These are phyloP conservation scores for Ogataea pini DNA, from an alignment of 805 yeast genomes.

Conservation along the genomic window DNA sequence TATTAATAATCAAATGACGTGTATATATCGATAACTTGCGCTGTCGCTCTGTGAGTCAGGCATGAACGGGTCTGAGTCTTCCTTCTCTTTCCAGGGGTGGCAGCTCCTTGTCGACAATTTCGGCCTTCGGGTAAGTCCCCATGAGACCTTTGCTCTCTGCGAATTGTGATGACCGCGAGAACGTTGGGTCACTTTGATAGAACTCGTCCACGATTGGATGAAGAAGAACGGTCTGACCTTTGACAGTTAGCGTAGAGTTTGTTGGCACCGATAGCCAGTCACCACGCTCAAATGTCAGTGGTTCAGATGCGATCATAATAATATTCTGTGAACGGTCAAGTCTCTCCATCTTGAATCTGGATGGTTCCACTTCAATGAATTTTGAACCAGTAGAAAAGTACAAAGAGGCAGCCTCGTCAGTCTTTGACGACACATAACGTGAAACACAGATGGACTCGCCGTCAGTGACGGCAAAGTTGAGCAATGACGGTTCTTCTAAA, in stretches of 20 bases:
- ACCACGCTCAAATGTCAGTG: constrained; percentile 91
- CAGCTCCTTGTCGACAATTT: constrained; percentile 49
- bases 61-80: constrained; percentile 28
- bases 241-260: constrained; percentile 79
- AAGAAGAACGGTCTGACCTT: constrained; percentile 80
- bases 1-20: constrained; percentile 4
- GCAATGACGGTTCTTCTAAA: constrained; percentile 69
- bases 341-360: constrained; percentile 92
- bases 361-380: constrained; percentile 87
- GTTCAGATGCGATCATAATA: constrained; percentile 93
- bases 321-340: constrained; percentile 90
- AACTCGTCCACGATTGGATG: constrained; percentile 92
- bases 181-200: constrained; percentile 69
- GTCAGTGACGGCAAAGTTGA: constrained; percentile 95
- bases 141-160: constrained; percentile 92
- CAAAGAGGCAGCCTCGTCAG: constrained; percentile 94
- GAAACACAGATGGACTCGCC: constrained; percentile 85
- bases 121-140: constrained; percentile 82
- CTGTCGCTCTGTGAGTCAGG: not conserved
- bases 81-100: constrained; percentile 85
- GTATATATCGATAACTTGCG: constrained; percentile 2
- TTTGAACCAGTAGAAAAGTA: constrained; percentile 93
- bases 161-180: constrained; percentile 70
- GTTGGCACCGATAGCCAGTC: constrained; percentile 98
- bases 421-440: constrained; percentile 82